phyloP scores from a whole-genome alignment of 2,329 filamentous ascomycete genomes.

The Plenodomus lindquistii region DNA sequence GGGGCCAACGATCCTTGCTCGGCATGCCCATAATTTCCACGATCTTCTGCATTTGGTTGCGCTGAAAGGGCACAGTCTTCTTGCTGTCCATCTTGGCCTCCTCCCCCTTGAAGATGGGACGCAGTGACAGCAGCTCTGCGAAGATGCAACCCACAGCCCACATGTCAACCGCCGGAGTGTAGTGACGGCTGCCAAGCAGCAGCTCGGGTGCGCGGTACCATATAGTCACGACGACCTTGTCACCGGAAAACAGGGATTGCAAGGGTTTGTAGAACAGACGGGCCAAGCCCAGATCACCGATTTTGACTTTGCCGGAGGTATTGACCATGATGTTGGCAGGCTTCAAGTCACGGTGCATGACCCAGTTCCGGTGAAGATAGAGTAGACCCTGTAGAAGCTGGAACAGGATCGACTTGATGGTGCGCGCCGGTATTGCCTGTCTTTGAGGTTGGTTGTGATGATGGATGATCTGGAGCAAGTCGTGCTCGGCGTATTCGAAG shows the following conservation, averaged over 20 bases:
- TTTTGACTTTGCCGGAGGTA: conserved; percentile 84
- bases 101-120: conserved; percentile 97
- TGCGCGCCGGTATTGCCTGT: conserved; percentile 83
- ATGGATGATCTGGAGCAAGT: conserved; percentile 96
- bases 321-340: conserved; percentile 99
- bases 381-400: conserved; percentile 93
- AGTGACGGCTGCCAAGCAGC: conserved; percentile 89
- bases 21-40: conserved; percentile 94
- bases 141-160: conserved; percentile 99
- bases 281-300: conserved; percentile 90
- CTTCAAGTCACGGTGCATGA: conserved; percentile 94
- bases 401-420: conserved; percentile 92
- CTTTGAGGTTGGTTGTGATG: conserved; percentile 90
- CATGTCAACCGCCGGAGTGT: conserved; percentile 94
- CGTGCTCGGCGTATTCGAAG: conserved; percentile 97
- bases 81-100: conserved; percentile 99
- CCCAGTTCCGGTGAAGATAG: conserved; percentile 96
- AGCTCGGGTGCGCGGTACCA: conserved; percentile 98
- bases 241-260: conserved; percentile 86
- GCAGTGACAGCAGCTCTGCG: conserved; percentile 83
- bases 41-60: conserved; percentile 99
- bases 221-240: conserved; percentile 98
- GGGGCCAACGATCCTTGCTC: conserved; percentile 84
- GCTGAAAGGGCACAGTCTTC: conserved; percentile 95
- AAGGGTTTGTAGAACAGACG: conserved; percentile 92